Percentiles rank a stretch among this genome's conserved stretches.
phyloP scores from a whole-genome alignment of 768 basidiomycete species.

The Tulasnella sp. region DNA sequence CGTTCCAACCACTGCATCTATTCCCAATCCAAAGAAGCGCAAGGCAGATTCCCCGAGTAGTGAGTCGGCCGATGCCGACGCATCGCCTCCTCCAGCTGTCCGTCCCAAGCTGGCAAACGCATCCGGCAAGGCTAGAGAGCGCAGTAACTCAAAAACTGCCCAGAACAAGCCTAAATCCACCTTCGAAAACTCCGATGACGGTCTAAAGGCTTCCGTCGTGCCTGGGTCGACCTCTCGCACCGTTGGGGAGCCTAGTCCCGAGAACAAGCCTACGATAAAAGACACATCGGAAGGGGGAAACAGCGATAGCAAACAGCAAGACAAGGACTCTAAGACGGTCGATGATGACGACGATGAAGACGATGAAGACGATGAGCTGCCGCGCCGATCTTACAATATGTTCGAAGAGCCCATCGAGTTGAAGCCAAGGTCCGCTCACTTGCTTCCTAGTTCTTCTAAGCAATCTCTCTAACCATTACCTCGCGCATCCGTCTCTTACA shows the following conservation, averaged over 20 bases:
- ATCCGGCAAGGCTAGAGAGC: neutral
- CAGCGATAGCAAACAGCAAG: neutral
- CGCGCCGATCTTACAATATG: neutral
- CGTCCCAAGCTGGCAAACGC: neutral
- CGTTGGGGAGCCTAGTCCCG: neutral
- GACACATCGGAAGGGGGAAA: neutral
- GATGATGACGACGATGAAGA: neutral
- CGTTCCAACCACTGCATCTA: neutral
- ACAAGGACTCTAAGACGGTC: neutral
- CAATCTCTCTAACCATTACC: neutral
- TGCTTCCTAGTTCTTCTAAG: neutral
- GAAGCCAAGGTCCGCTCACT: constrained; percentile 6
- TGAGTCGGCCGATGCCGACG: neutral
- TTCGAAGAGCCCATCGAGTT: constrained; percentile 10
- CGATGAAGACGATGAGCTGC: neutral
- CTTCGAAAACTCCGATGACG: neutral
- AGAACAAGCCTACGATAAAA: neutral
- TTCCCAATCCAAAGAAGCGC: neutral
- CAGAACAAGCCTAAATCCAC: neutral
- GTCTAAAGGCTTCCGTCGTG: neutral
- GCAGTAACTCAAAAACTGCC: neutral
- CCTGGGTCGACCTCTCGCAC: neutral
- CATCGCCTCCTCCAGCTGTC: constrained; percentile 2
- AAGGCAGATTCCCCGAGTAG: neutral
- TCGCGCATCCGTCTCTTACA: neutral